phyloP scores from a whole-genome alignment of 208 protist genomes.

The Crithidia bombi region DNA sequence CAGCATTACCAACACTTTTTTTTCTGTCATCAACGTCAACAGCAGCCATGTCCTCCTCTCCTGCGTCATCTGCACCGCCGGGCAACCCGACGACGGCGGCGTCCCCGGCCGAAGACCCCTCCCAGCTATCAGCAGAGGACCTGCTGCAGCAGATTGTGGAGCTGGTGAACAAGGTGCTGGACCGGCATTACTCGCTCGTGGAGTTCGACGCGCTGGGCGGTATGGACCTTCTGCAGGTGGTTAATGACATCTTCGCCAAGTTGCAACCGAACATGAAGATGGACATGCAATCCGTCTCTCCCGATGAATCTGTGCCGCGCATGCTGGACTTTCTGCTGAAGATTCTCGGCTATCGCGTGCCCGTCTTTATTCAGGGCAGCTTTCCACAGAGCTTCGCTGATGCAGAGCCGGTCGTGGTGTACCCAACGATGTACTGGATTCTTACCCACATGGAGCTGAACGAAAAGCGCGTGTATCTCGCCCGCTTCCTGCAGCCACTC shows the following conservation, averaged over 20 bases:
- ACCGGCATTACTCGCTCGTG: conserved; percentile 82
- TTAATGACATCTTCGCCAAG: conserved; percentile 85
- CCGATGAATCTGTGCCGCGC: conserved; percentile 52
- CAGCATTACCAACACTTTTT: too few species aligned
- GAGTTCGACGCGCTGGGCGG: conserved; percentile 83
- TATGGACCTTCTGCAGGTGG: conserved; percentile 76
- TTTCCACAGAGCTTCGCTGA: conserved; percentile 79
- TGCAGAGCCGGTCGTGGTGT: conserved; percentile 83
- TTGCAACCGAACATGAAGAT: conserved; percentile 67
- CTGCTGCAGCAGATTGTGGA: conserved; percentile 85
- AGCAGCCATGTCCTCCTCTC: conserved; percentile 30
- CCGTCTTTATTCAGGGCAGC: conserved; percentile 65
- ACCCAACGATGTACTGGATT: conserved; percentile 91
- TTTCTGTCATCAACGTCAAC: too few species aligned
- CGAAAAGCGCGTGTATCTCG: conserved; percentile 90
- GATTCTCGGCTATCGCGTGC: conserved; percentile 84
- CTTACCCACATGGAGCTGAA: conserved; percentile 88
- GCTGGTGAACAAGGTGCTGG: conserved; percentile 72
- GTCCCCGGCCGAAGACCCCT: conserved; percentile 18
- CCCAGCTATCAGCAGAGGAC: conserved; percentile 63
- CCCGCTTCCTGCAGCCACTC: conserved; percentile 84
- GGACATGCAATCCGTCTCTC: conserved; percentile 54
- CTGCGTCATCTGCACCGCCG: conserved; percentile 15
- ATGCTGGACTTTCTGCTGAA: conserved; percentile 87
- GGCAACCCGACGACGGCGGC: conserved; percentile 8